Percentiles rank a stretch among this genome's conserved stretches.
phyloP scores from a whole-genome alignment of 2,329 filamentous ascomycete species.

The Xylariaceae sp. region DNA sequence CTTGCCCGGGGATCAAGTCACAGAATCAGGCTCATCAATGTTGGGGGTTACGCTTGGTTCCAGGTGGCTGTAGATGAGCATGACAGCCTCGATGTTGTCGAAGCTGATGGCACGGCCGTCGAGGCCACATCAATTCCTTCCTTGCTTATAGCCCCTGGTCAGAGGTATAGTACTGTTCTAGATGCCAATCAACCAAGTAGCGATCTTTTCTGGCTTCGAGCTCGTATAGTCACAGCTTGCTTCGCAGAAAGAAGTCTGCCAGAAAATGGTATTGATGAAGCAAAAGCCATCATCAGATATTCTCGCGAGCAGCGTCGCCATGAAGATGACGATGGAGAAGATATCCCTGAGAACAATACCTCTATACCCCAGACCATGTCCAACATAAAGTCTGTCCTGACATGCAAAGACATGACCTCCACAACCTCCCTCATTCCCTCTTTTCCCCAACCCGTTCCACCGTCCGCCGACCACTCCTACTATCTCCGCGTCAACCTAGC shows the following conservation, averaged over 20 bases:
- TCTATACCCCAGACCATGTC: constrained; percentile 34
- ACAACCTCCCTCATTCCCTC: constrained; percentile 39
- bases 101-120: constrained; percentile 66
- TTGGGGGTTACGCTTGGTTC: constrained; percentile 67
- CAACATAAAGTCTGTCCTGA: constrained; percentile 30
- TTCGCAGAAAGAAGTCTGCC: constrained; percentile 48
- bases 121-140: constrained; percentile 54
- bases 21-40: constrained; percentile 64
- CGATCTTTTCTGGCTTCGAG: constrained; percentile 60
- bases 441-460: constrained; percentile 36
- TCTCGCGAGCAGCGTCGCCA: constrained; percentile 5
- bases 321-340: constrained; percentile 9
- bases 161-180: constrained; percentile 65
- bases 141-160: constrained; percentile 64
- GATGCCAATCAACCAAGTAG: constrained; percentile 52
- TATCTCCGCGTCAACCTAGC: constrained; percentile 55
- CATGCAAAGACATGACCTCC: constrained; percentile 48
- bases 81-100: constrained; percentile 48
- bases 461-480: constrained; percentile 45
- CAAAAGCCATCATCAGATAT: constrained; percentile 47
- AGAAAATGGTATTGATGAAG: constrained; percentile 39
- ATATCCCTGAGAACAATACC: no score
- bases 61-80: constrained; percentile 69
- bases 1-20: constrained; percentile 55
- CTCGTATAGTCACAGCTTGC: constrained; percentile 56